Evolutionary conservation across 2,329 filamentous ascomycete species (phyloP), one percentile per base, ranked within the genome.

Genomic region (Cercospora sojina): DNA sequence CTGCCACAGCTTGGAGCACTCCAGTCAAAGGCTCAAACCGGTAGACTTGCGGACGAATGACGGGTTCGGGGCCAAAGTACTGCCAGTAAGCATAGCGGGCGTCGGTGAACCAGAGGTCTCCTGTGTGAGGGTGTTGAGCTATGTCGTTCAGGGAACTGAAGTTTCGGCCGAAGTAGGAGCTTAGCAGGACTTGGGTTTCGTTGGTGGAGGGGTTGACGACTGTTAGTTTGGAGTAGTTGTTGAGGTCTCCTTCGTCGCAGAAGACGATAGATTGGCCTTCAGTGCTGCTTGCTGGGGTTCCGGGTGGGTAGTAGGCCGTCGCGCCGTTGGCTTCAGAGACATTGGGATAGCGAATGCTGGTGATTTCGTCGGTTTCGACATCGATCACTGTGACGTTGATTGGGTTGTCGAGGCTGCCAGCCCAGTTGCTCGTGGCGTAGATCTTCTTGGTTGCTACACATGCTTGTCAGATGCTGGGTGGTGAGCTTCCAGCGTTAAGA

Each of bases 71-170:
- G 0, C 85, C 80, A 71, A 88, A 88, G 59, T 71, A 67, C 32
- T 71, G 67, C 67, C 67, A 66, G 51, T 66, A 84, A 2, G 85
- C 87, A 68, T 88, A 89, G 5, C 83, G 79, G 0, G 85, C 83
- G 64, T 89, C 87, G 0, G 86, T 89, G 70, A 89, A 88, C 78
- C 87, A 89, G 4, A 89, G 76, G 41, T 87, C 83, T 12, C 82
- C 80, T 60, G 83, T 87, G 3, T 74, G 72, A 2, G 85, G 83
- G 67, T 88, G 82, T 64, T 87, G 77, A 2, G 80, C 79, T 0
- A 85, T 79, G 63, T 89, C 87, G 70, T 88, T 88, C 8, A 87
- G 74, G 0, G 85, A 87, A 72, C 83, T 86, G 76, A 88, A 88
- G 65, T 86, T 78, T 81, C 85, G 81, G n/a, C 87, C 87, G 32